Base-by-base conservation (phyloP, 2,329 filamentous ascomycete species). In the Penicillium sp. region DNA sequence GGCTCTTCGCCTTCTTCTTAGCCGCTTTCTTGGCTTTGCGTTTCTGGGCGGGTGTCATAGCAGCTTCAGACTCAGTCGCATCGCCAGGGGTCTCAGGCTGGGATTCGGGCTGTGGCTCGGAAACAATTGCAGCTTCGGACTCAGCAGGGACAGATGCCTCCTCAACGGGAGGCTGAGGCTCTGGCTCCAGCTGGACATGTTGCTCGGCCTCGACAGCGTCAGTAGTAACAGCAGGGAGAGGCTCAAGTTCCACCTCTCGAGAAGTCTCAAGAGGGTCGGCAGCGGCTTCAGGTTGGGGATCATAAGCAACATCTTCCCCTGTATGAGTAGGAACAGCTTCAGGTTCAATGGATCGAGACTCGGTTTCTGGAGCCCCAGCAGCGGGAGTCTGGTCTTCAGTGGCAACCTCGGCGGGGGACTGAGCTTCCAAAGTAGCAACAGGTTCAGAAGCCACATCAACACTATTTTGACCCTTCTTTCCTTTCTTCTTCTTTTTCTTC, bases 401-500 rank as follows among this genome's bases (percentile, higher is more conserved):
- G 26, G 40, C 38, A 22, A 60, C 59, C 28, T 48, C 40, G n/a
- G 57, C 59, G 1, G 43, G 52, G 48, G 48, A n/a, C 25, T 60
- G 19, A 22, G 71, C 64, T 46, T 64, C 59, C 16, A 48, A 14
- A 14, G n/a, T 42, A 49, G 33, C 16, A n/a, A 58, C 48, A 38
- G 59, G 38, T 10, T 72, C 70, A 54, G 56, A 56, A 51, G 57
- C 42, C 40, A 62, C n/a, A 33, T 68, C 62, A 35, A 59, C 48
- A 49, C 51, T 58, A 19, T 30, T 37, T 30, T 62, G 57, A 49
- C 58, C 66, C 66, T 67, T 75, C 65, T 75, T 73, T 61, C 74
- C 75, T 60, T 76, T 76, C 60, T 74, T 74, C 62, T 74, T 77
- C 55, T 74, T 72, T 52, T 70, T 68, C 63, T 73, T 73, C 57